Evolutionary conservation across 441 rosid genomes (phyloP), one percentile per base, ranked within the genome.

Genomic region (Jatropha multifida): DNA sequence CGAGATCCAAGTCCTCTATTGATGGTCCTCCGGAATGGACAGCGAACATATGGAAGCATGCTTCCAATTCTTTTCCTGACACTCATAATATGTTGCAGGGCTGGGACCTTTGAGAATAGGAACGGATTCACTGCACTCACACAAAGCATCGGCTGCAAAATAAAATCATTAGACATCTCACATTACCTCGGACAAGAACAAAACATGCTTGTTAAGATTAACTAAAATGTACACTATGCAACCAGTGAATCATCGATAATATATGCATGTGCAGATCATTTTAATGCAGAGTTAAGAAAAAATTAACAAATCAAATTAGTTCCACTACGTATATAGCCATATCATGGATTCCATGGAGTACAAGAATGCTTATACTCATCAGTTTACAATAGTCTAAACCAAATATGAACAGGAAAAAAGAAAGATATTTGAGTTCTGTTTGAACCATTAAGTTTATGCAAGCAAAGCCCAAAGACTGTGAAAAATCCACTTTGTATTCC

Each of bases 121-220:
- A 90, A 85, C 72, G 99, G 98, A 84, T 94, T 96, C 59, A 96
- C 97, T 4, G 98, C 98, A 85, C 98, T 91, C 37, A 92, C 96
- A 79, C 99, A 96, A 72, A 96, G 99, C 98, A 96, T 86, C 69
- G 98, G 97, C 98, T 96, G 96, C 92, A 87, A 75, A 58, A 78
- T 7, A 80, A 71, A 66, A 72, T 68, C 56, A 62, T 68, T 44
- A 70, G 40, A 74, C 72, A 78, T 78, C 73, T 72, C 37, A 71
- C 49, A 76, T 67, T 37, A 70, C 67, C 51, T 78, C 77, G 67
- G 67, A 54, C 60, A 68, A 54, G 49, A 56, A 62, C 67, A 12
- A 76, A 67, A 12, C 32, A 62, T 56, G n/a, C 65, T 76, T 15
- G 66, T 4, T 40, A 62, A 64, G 60, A 64, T 69, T 12, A 23